Evolutionary conservation across 1,284 basidiomycete species (phyloP), one percentile per base, ranked within the genome.

Genomic region (Puccinia hordei): DNA sequence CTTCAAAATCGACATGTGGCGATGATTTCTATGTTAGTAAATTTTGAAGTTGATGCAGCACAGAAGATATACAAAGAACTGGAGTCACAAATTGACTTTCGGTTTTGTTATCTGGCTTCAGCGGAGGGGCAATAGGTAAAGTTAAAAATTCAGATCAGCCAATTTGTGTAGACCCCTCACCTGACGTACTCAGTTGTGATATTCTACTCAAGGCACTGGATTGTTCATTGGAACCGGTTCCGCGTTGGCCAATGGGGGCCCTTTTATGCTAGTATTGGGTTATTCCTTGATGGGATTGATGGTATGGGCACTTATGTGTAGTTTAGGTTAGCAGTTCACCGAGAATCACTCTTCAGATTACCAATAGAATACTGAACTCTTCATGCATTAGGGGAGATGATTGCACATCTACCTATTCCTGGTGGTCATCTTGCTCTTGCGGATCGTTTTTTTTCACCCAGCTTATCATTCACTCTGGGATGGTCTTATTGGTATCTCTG

Each of bases 401-500:
- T 80, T 61, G 69, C 69, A 8, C 79, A 80, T 59, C 51, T 80
- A 41, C 79, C 79, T 46, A 66, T 80, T 74, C 59, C 63, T 38
- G 79, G 79, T 24, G 79, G 79, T n/a, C 79, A 80, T 57, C 59
- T 66, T 41, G 69, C 79, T 6, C 63, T 80, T 4, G 77, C 78
- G 17, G 63, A 69, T 55, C 65, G 82, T 4, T 82, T 82, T 49
- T 74, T 82, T 71, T 80, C 80, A 41, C 74, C 82, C 38, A 75
- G 73, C 44, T 69, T 82, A 46, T 79, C 78, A 63, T 82, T 82
- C 68, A 71, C 82, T 27, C 51, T 81, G n/a, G 82, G 81, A 22
- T 82, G 81, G 81, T 59, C 74, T 24, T 81, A 78, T 46, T 81
- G 81, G 81, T 81, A 81, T 57, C 53, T 73, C 22, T 81, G 72